A percentile compares a stretch with the other conserved stretches of the same genome.
Conservation (phyloP, 1,139 yeast species). For the Magnusiomyces suaveolens region DNA sequence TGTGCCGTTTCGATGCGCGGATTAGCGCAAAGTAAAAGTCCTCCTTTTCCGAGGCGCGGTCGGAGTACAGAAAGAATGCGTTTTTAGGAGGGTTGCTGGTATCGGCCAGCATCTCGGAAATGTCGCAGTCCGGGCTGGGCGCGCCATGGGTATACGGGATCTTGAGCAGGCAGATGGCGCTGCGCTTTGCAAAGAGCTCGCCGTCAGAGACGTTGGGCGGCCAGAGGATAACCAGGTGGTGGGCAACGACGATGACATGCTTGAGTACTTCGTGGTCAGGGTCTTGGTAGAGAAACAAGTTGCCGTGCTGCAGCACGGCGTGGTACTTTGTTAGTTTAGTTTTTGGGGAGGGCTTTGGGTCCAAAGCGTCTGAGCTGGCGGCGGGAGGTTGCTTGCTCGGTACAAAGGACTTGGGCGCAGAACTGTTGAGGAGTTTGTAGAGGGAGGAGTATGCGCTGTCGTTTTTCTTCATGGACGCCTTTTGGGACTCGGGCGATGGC, state of each 20-base stretch:
- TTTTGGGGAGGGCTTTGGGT: slow-evolving; percentile 8
- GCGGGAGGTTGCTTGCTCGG: slow-evolving; percentile 4
- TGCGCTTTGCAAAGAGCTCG: slow-evolving; percentile 65
- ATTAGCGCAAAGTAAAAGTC: slow-evolving; percentile 84
- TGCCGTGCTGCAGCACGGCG: slow-evolving; percentile 58
- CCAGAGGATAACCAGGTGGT: slow-evolving; percentile 73
- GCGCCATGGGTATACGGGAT: slow-evolving; percentile 13
- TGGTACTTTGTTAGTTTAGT: slow-evolving; percentile 28
- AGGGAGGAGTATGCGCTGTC: slow-evolving; percentile 52
- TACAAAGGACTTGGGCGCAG: slow-evolving; percentile 15
- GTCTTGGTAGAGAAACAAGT: slow-evolving; percentile 68
- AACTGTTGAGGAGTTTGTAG: slow-evolving; percentile 43
- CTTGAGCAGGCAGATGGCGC: slow-evolving; percentile 53
- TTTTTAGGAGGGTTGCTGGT: slow-evolving; percentile 39
- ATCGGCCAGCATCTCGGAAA: slow-evolving; percentile 17
- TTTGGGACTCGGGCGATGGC: slow-evolving; percentile 24
- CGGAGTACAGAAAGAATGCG: slow-evolving; percentile 66
- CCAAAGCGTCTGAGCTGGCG: neutral
- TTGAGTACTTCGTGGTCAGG: slow-evolving; percentile 56
- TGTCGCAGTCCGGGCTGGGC: slow-evolving; percentile 10
- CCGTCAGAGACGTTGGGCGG: slow-evolving; percentile 67
- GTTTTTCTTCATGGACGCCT: slow-evolving; percentile 32
- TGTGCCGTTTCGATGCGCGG: slow-evolving; percentile 50
- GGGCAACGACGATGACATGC: slow-evolving; percentile 69
- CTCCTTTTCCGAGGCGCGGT: slow-evolving; percentile 71